Base-by-base conservation (phyloP, 2,329 filamentous ascomycete species). In the Cercospora sp. region DNA sequence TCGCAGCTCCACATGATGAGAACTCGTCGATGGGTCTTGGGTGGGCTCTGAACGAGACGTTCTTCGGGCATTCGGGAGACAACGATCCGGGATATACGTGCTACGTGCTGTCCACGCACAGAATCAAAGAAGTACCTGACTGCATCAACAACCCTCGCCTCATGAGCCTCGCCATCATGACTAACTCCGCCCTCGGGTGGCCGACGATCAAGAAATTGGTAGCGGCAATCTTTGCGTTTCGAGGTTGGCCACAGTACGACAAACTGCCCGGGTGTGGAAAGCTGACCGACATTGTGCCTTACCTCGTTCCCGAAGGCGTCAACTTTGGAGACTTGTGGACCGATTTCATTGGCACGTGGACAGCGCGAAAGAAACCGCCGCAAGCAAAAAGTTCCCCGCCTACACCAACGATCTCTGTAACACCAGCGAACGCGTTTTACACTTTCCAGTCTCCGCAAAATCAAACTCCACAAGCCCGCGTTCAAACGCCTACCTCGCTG, bases 11-110 rank as follows among this genome's bases (percentile, higher is more conserved):
- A 20, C 20, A 48, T 16, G 64, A 59, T 28, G 23, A 18, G n/a
- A 20, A 33, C 16, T 30, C 23, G 8, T 51, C 33, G 5, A 70
- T 72, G 62, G 74, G 69, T 2, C 57, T 70, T 9, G 70, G 70
- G 28, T 76, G 74, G 71, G 63, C 53, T 26, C 55, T 62, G 8
- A 67, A 71, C 18, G 60, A 65, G 10, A 60, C 62, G 1, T 67
- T 66, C 55, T 75, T 75, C 45, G 73, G 33, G 3, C 73, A 75
- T 53, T 23, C 64, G 8, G 73, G 73, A 3, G 48, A 68, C 16
- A 75, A 74, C 61, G 63, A 68, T 10, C 73, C 73, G 3, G 73
- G 73, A 9, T 75, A 67, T 39, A 66, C 55, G n/a, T 69, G 68
- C 62, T 73, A 72, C 60, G 48, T 67, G 2, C 16, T 74, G 8